Evolutionary conservation across 495 filamentous ascomycete genomes (phyloP).

Genomic region (Aspergillus egyptiacus): DNA sequence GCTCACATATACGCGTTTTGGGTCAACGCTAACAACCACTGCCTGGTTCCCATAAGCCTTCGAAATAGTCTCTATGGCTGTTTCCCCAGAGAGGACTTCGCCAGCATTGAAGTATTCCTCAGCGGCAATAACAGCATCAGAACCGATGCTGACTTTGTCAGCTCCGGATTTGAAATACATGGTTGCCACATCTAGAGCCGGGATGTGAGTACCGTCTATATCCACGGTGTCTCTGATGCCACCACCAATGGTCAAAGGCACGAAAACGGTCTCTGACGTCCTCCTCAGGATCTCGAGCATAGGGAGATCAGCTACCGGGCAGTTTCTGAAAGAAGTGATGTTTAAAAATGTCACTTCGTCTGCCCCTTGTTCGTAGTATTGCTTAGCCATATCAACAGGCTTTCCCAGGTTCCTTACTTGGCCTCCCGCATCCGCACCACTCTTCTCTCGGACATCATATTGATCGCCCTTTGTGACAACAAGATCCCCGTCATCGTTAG

Average conservation of each 20-base stretch:
- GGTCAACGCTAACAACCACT: constrained; percentile 93
- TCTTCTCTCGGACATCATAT: constrained; percentile 98
- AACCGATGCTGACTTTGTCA: constrained; percentile 98
- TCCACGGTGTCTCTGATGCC: constrained; percentile 90
- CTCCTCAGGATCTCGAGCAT: constrained; percentile 90
- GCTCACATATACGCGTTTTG: constrained; percentile 80
- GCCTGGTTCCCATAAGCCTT: constrained; percentile 93
- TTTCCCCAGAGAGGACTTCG: constrained; percentile 64
- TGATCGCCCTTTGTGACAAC: constrained; percentile 98
- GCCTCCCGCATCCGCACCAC: constrained; percentile 48
- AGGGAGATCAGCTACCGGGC: constrained; percentile 80
- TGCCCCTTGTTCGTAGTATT: constrained; percentile 93
- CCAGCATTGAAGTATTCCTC: constrained; percentile 75
- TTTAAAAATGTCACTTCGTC: constrained; percentile 97
- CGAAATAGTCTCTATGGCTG: constrained; percentile 92
- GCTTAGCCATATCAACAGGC: constrained; percentile 87
- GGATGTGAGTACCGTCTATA: constrained; percentile 76
- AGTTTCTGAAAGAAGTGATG: constrained; percentile 95
- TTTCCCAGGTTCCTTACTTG: constrained; percentile 91
- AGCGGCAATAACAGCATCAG: constrained; percentile 85
- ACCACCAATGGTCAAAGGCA: constrained; percentile 93
- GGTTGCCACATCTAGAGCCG: constrained; percentile 85
- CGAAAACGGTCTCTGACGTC: constrained; percentile 89
- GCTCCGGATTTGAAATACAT: constrained; percentile 98
- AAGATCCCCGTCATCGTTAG: constrained; percentile 92